Evolutionary conservation across 108 stramenopile species (phyloP).

Genomic region (Pseudonitzschia pungens): DNA sequence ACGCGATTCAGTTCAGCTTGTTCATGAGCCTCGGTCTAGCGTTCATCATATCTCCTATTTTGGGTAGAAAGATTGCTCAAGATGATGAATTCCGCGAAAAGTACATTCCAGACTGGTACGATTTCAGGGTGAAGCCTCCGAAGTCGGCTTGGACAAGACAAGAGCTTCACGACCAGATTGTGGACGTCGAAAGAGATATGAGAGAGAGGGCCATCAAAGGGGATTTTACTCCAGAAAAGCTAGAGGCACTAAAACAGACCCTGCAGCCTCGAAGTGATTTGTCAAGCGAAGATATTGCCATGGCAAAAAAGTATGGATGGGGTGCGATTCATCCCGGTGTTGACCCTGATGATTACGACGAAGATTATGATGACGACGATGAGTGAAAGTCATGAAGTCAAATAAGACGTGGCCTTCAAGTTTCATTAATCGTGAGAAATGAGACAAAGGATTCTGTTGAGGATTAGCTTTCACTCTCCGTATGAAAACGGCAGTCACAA

Average conservation of each 20-base stretch:
- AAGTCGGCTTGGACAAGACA: slow-evolving; percentile 69
- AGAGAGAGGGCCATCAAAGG: slow-evolving; percentile 70
- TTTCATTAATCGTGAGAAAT: too few relatives aligned
- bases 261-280: slow-evolving; percentile 40
- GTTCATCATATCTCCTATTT: slow-evolving; percentile 67
- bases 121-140: slow-evolving; percentile 73
- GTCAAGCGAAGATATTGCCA: slow-evolving; percentile 29
- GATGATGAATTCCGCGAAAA: slow-evolving; percentile 75
- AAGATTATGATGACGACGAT: slow-evolving; percentile 33
- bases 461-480: too few relatives aligned
- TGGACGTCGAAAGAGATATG: slow-evolving; percentile 52
- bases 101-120: slow-evolving; percentile 80
- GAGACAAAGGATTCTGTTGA: too few relatives aligned
- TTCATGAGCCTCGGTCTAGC: slow-evolving; percentile 51
- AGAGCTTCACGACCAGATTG: slow-evolving; percentile 74
- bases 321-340: slow-evolving; percentile 74
- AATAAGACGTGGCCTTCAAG: too few relatives aligned
- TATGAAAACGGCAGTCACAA: too few relatives aligned
- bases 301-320: slow-evolving; percentile 64
- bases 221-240: slow-evolving; percentile 78
- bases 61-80: slow-evolving; percentile 78
- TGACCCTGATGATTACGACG: slow-evolving; percentile 58
- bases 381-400: background rate
- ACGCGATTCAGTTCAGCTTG: slow-evolving; percentile 55
- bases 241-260: slow-evolving; percentile 59